Base-by-base conservation (phyloP, 139 green algal genomes). In the Chlorella vulgaris region DNA sequence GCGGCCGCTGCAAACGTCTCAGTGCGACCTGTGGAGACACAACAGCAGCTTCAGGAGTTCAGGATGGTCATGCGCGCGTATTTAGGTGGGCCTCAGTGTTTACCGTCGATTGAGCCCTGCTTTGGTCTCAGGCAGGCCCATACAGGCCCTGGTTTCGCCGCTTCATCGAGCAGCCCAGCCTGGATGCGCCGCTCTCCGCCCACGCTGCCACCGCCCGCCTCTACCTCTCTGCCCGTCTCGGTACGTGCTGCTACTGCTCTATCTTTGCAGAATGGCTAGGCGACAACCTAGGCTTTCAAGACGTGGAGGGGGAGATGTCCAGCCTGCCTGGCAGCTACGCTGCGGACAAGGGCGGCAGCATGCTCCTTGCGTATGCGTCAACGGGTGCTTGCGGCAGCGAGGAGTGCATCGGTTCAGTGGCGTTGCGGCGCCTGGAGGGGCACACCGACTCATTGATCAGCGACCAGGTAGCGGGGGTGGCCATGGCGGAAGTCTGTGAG, bases 261-360 rank as follows among this genome's bases (percentile, higher is more conserved):
- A 8, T 75, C 18, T 31, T 22, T 19, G 7, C 53, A 79, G 83
- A 87, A 28, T 87, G 83, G 77, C 55, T 87, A 7, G 76, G 83
- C 8, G 83, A 84, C 26, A 77, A 87, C 69, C 60, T 87, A 38
- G 69, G 68, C 5, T 87, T 87, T 33, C 83, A 87, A 63, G 76
- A 60, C 2, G 40, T 84, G 0, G 77, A 87, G 39, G 5, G 60
- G 7, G 83, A 87, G 74, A 66, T 87, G 6, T 51, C 77, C 13
- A 81, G 63, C 67, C 53, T 87, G 43, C 83, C 83, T 15, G 83
- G 83, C 75, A 78, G 55, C 58, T 87, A 87, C 29, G 55, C 53
- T 6, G 24, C 28, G 0, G 51, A 83, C 29, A n/a, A 26, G 7
- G 28, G 77, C 22, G 83, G 83, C n/a, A 38, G n/a, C 40, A 84